Base-by-base conservation (phyloP, 306 rosid species). In the Mimosa pudica region DNA sequence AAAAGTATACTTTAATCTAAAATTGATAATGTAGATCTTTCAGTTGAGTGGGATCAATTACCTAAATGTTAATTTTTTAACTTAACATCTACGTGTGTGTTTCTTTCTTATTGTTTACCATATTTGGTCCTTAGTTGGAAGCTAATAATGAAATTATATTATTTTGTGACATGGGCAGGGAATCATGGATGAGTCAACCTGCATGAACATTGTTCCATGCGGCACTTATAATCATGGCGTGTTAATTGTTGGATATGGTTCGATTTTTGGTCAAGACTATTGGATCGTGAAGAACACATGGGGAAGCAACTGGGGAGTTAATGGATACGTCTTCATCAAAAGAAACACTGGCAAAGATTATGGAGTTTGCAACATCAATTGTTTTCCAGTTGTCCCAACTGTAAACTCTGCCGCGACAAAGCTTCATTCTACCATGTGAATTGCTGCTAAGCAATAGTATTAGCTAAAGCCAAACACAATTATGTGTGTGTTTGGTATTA, bases 361-460 rank as follows among this genome's bases (percentile, higher is more conserved):
- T 42, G 91, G 91, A 17, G 87, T 83, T 2, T 88, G 91, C 63
- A 87, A 88, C 13, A 74, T 85, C 4, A 88, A 88, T 70, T 87
- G 87, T 76, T 81, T 66, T 85, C 86, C 87, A 41, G 76, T 82
- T 11, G 6, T 13, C 57, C 57, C 18, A 13, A 4, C 4, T 7
- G 5, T 4, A 51, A 13, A 13, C 57, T 4, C 17, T 3, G 57
- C 30, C 30, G 30, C 30, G 30, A 24, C 6, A 7, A 51, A 13
- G 57, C 57, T 51, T 51, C n/a, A 51, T 51, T 13, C 57, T 51
- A 8, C 60, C 60, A 16, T 54, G 17, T 54, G 60, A 54, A 16
- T 54, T 1, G 20, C 60, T 54, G 20, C 58, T 52, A 52, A 16
- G 20, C 57, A 13, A 51, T 51, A 51, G 57, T 51, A 51, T 4